These are phyloP conservation scores for Isoetes taiwanensis DNA, from an alignment of 75 land plant species.

Conservation along the genomic window DNA sequence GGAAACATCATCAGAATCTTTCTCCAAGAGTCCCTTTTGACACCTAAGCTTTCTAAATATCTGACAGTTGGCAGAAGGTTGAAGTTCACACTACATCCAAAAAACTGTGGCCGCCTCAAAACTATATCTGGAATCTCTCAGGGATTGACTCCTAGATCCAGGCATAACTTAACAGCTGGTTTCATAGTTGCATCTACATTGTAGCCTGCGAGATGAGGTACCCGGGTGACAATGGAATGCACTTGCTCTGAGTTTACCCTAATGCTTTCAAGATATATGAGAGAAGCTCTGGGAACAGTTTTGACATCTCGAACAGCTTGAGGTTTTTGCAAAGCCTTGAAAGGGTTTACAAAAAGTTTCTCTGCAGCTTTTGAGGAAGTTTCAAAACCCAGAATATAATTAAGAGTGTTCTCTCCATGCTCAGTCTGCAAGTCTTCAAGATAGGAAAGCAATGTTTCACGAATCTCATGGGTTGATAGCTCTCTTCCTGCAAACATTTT, in stretches of 20 bases:
- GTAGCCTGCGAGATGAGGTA: constrained; percentile 50
- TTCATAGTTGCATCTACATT: constrained; percentile 54
- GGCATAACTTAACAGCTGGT: constrained; percentile 46
- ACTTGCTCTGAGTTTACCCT: constrained; percentile 42
- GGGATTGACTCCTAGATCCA: constrained; percentile 44
- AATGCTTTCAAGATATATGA: constrained; percentile 38
- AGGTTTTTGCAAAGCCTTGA: too few relatives aligned
- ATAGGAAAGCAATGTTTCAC: constrained; percentile 49
- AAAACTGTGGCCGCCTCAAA: constrained; percentile 56
- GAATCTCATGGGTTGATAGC: constrained; percentile 57
- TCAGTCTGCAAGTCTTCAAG: constrained; percentile 46
- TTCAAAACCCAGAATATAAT: too few relatives aligned
- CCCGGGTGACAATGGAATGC: constrained; percentile 30
- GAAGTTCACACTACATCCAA: constrained; percentile 56
- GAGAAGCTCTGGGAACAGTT: too few relatives aligned
- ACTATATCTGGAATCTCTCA: constrained; percentile 45
- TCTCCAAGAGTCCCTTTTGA: constrained; percentile 53
- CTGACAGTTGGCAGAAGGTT: constrained; percentile 52
- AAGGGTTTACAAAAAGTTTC: too few relatives aligned
- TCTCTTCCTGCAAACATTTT: constrained; percentile 73
- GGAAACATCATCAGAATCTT: constrained; percentile 58
- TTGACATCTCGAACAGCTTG: too few relatives aligned
- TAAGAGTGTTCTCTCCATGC: constrained; percentile 36
- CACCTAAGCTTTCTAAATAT: constrained; percentile 46
- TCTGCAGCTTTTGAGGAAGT: too few relatives aligned